Conservation (phyloP, 2,329 filamentous ascomycete genomes). For the Aspergillus neoniger region DNA sequence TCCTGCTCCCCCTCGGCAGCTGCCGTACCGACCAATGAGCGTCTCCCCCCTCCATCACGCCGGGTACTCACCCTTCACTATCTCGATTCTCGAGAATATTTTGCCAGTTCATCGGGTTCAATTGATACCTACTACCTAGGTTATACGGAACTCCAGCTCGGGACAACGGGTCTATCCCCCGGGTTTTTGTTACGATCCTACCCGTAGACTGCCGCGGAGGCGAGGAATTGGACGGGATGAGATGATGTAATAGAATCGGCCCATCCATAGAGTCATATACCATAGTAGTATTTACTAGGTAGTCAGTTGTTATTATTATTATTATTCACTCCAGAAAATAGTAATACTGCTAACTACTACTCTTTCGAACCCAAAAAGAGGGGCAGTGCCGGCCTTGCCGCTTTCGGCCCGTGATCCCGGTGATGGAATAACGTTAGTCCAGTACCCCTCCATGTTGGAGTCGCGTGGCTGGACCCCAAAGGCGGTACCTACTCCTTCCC, state of each 20-base stretch:
- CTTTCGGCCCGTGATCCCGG: slow-evolving; percentile 16
- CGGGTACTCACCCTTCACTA: slow-evolving; percentile 22
- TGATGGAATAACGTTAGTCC: slow-evolving; percentile 18
- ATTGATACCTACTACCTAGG: slow-evolving; percentile 25
- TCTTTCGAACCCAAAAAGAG: slow-evolving; percentile 11
- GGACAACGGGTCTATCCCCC: slow-evolving; percentile 5
- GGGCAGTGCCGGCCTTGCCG: slow-evolving; percentile 20
- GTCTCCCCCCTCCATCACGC: slow-evolving; percentile 12
- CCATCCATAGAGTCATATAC: background rate
- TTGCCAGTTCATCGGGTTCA: slow-evolving; percentile 27
- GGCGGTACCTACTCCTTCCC: background rate
- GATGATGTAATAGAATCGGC: slow-evolving; percentile 21
- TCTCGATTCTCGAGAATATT: slow-evolving; percentile 34
- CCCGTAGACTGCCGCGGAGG: slow-evolving; percentile 9
- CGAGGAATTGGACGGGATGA: background rate
- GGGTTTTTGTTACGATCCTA: slow-evolving; percentile 2
- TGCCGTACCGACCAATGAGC: slow-evolving; percentile 35
- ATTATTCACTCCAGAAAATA: background rate
- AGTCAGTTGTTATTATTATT: too few species aligned
- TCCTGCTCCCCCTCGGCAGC: slow-evolving; percentile 29
- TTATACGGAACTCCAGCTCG: slow-evolving; percentile 17
- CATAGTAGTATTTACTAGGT: too few species aligned
- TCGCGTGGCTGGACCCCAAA: slow-evolving; percentile 5
- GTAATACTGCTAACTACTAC: background rate
- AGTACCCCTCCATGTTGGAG: slow-evolving; percentile 11